A percentile compares a stretch with the other conserved stretches of the same genome.
Evolutionary conservation across 768 basidiomycete genomes (phyloP).

Genomic region (Termitomyces sp.): DNA sequence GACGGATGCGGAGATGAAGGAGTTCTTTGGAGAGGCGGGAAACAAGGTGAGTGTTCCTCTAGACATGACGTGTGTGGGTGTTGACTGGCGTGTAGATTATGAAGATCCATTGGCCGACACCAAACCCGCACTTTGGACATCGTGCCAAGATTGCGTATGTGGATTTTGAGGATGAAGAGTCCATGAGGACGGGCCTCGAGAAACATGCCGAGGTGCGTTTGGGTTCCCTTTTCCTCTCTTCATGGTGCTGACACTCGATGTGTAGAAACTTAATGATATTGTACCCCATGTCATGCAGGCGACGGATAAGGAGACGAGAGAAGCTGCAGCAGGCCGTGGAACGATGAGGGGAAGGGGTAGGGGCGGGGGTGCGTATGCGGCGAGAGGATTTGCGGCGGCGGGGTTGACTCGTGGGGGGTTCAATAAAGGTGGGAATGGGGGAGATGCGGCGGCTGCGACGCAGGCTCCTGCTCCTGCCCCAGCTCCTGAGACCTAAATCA

Average conservation of each 20-base stretch:
- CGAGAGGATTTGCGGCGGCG: constrained; percentile 64
- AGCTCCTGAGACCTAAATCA: not conserved
- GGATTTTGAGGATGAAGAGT: constrained; percentile 86
- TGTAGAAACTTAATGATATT: constrained; percentile 66
- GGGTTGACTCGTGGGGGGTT: constrained; percentile 49
- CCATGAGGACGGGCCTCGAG: constrained; percentile 76
- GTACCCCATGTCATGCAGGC: constrained; percentile 70
- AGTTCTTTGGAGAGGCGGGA: constrained; percentile 74
- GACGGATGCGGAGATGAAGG: constrained; percentile 63
- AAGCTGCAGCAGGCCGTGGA: constrained; percentile 21
- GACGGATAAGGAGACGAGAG: constrained; percentile 47
- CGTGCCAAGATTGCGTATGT: constrained; percentile 74
- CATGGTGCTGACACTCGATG: constrained; percentile 5
- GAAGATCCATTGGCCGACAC: constrained; percentile 55
- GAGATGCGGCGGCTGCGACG: constrained; percentile 7
- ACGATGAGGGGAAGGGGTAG: constrained; percentile 43
- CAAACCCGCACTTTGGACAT: constrained; percentile 28
- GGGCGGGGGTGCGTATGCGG: constrained; percentile 56
- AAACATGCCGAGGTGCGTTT: constrained; percentile 66
- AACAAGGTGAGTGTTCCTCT: constrained; percentile 48
- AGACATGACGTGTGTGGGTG: not conserved
- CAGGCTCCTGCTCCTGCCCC: not conserved
- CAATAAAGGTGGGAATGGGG: constrained; percentile 4
- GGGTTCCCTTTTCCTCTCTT: not conserved
- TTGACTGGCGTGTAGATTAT: constrained; percentile 46